Evolutionary conservation across 495 filamentous ascomycete species (phyloP).

Genomic region (Penicillium antarcticum): DNA sequence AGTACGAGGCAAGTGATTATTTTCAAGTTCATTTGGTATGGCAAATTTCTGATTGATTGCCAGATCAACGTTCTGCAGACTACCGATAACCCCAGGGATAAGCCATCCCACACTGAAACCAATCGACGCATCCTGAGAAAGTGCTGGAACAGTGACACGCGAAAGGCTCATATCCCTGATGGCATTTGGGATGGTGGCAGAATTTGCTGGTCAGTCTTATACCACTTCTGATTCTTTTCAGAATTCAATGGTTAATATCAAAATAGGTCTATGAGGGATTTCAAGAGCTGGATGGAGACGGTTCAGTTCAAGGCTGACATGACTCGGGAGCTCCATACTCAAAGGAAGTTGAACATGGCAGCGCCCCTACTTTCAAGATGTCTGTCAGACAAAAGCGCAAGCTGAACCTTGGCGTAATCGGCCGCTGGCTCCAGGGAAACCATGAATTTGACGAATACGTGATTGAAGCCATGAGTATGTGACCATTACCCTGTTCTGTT

Average conservation of each 20-base stretch:
- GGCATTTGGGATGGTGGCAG: constrained; percentile 79
- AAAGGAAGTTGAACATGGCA: neutral
- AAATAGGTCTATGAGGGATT: constrained; percentile 34
- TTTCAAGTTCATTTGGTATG: neutral
- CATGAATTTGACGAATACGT: constrained; percentile 58
- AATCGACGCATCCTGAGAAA: constrained; percentile 47
- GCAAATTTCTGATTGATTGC: constrained; percentile 1
- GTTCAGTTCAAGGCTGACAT: neutral
- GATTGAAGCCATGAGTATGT: constrained; percentile 73
- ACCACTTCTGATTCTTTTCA: neutral
- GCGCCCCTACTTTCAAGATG: constrained; percentile 46
- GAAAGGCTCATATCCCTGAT: constrained; percentile 50
- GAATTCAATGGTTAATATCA: neutral
- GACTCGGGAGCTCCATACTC: neutral
- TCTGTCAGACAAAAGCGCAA: constrained; percentile 54
- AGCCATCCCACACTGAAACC: constrained; percentile 3
- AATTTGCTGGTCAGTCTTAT: constrained; percentile 65
- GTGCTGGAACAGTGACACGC: constrained; percentile 62
- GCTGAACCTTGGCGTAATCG: constrained; percentile 62
- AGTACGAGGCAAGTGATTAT: constrained; percentile 75
- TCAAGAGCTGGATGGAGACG: constrained; percentile 24
- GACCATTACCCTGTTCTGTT: neutral
- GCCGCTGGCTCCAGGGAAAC: constrained; percentile 58
- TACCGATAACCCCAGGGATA: constrained; percentile 33
- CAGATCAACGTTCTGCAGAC: constrained; percentile 56